These are phyloP conservation scores for Neurospora cerealis DNA, from an alignment of 495 filamentous ascomycete species.

Conservation along the genomic window DNA sequence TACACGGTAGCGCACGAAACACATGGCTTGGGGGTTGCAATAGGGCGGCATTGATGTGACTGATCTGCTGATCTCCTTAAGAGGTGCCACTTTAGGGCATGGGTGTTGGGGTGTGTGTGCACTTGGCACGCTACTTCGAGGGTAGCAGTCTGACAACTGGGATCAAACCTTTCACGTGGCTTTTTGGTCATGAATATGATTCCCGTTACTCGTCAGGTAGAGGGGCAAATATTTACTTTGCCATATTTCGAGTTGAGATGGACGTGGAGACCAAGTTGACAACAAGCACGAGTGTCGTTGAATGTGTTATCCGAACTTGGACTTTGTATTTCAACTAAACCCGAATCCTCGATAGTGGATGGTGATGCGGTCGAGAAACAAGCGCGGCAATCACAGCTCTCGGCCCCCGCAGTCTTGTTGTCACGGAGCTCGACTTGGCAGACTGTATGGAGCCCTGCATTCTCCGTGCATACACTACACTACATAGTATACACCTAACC, in stretches of 20 bases:
- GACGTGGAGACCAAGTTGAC: neutral
- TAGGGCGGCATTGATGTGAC: neutral
- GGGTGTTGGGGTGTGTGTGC: neutral
- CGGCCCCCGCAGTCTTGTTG: neutral
- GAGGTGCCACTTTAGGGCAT: neutral
- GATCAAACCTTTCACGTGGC: neutral
- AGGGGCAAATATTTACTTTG: neutral
- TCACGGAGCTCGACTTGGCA: neutral
- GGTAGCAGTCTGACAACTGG: neutral
- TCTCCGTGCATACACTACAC: neutral
- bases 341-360: neutral
- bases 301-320: neutral
- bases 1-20: neutral
- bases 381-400: neutral
- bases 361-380: neutral
- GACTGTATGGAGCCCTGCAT: neutral
- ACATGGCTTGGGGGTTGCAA: neutral
- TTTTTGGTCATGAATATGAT: neutral
- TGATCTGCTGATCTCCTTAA: neutral
- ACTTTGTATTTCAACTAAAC: neutral
- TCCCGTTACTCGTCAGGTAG: neutral
- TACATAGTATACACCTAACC: neutral
- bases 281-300: neutral
- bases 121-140: neutral
- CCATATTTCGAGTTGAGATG: neutral